Conservation (phyloP, 176 grass and related monocot species). For the Hordeum marinum region DNA sequence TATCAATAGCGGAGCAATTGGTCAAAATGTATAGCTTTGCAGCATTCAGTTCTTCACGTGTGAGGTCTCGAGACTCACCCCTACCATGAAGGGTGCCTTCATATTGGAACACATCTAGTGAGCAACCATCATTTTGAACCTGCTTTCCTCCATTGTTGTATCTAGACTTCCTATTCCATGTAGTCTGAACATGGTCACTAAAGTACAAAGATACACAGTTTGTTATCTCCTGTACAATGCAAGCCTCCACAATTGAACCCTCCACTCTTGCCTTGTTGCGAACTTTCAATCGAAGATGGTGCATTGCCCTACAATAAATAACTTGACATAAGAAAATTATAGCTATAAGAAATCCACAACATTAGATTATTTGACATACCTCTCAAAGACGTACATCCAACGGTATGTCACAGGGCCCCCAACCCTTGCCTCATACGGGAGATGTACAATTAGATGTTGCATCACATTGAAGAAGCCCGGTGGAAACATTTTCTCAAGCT, state of each 20-base stretch:
- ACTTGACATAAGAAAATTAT: background rate
- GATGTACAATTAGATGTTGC: too few species aligned
- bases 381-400: background rate
- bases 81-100: too few species aligned
- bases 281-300: background rate
- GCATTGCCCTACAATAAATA: background rate
- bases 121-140: background rate
- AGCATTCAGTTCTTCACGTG: background rate
- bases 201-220: background rate
- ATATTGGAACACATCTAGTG: too few species aligned
- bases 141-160: background rate
- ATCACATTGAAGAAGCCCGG: too few species aligned
- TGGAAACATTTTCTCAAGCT: too few species aligned
- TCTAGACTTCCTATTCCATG: background rate
- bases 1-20: background rate
- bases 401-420: too few species aligned
- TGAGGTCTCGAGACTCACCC: too few species aligned
- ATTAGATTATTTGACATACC: background rate
- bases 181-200: background rate
- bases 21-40: background rate
- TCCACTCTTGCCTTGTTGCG: background rate
- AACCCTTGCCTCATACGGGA: too few species aligned
- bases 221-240: background rate
- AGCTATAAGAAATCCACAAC: too few species aligned
- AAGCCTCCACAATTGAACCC: background rate